phyloP scores from a whole-genome alignment of 2,329 filamentous ascomycete species.

The Apiospora arundinis region DNA sequence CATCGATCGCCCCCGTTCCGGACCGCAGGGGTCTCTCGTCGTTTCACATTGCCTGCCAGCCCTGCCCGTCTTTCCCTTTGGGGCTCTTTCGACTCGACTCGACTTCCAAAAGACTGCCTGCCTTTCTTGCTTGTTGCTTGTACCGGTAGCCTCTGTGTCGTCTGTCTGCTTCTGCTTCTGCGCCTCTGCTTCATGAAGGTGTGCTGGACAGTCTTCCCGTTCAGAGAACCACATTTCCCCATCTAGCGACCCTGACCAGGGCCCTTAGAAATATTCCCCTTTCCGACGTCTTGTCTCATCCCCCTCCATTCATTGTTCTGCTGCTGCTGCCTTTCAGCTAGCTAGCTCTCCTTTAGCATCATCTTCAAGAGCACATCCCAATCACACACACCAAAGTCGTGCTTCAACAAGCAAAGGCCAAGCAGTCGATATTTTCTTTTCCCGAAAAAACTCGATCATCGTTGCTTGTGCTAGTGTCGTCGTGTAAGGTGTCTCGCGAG shows the following conservation, averaged over 20 bases:
- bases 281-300: conserved; percentile 19
- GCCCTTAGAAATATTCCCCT: conserved; percentile 16
- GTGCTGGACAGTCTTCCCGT: conserved; percentile 19
- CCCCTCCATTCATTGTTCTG: conserved; percentile 17
- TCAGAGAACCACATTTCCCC: conserved; percentile 18
- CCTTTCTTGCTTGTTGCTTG: background rate
- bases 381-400: conserved; percentile 15
- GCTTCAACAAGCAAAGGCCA: conserved; percentile 13
- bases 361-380: conserved; percentile 16
- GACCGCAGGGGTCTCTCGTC: conserved; percentile 20
- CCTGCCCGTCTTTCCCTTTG: conserved; percentile 19
- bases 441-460: background rate
- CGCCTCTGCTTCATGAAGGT: conserved; percentile 16
- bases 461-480: conserved; percentile 16
- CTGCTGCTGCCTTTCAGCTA: conserved; percentile 18
- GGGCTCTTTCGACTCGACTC: conserved; percentile 15
- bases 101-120: conserved; percentile 8
- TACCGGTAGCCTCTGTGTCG: background rate
- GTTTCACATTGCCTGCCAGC: conserved; percentile 23
- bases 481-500: conserved; percentile 18
- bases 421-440: conserved; percentile 3
- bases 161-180: conserved; percentile 17
- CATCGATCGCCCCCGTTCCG: conserved; percentile 22
- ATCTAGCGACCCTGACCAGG: conserved; percentile 12
- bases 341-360: conserved; percentile 17